Percentiles rank a stretch among this genome's conserved stretches.
Conservation (phyloP, 2,329 filamentous ascomycete species). For the Sordariomycetes sp. region DNA sequence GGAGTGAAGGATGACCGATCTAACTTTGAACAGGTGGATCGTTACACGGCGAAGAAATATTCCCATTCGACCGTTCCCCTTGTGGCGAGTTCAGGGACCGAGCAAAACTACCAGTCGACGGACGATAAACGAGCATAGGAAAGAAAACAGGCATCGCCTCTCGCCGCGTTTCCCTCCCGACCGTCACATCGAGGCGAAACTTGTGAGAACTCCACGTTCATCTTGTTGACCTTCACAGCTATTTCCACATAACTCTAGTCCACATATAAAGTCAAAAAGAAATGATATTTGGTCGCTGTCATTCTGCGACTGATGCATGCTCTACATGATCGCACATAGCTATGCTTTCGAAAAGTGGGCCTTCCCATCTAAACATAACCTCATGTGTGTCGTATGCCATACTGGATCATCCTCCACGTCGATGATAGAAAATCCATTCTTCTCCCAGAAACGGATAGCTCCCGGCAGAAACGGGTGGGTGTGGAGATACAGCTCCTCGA, state of each 20-base stretch:
- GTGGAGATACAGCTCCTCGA: slow-evolving; percentile 15
- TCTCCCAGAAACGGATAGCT: slow-evolving; percentile 15
- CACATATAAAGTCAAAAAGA: no score
- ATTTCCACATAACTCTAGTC: no score
- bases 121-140: not conserved
- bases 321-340: not conserved
- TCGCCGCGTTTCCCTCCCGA: not conserved
- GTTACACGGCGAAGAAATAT: not conserved
- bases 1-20: not conserved
- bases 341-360: not conserved
- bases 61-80: not conserved
- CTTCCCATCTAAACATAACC: not conserved
- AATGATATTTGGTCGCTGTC: not conserved
- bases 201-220: not conserved
- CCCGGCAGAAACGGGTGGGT: slow-evolving; percentile 17
- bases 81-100: not conserved
- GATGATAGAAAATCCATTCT: slow-evolving; percentile 12
- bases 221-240: not conserved
- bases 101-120: not conserved
- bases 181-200: not conserved
- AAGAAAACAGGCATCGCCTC: not conserved
- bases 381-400: slow-evolving; percentile 19
- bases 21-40: not conserved
- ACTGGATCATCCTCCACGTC: slow-evolving; percentile 13
- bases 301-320: not conserved